Percentiles rank a stretch among this genome's conserved stretches.
phyloP scores from a whole-genome alignment of 495 filamentous ascomycete species.

The Opeltia flavorubescens region DNA sequence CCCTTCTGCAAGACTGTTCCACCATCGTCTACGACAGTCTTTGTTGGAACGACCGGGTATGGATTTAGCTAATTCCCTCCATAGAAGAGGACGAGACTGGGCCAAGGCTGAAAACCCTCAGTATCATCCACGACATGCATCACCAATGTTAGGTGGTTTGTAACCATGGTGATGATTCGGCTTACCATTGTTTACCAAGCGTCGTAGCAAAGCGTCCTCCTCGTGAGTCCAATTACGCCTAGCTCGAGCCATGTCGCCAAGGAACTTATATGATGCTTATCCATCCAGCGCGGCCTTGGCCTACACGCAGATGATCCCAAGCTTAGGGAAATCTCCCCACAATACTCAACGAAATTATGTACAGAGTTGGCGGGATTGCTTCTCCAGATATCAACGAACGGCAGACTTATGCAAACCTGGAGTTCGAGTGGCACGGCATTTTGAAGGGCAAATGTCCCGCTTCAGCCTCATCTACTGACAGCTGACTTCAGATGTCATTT shows the following conservation, averaged over 20 bases:
- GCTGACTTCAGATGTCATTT: too few species aligned
- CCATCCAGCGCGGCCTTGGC: too few species aligned
- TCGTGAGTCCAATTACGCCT: slow-evolving; percentile 5
- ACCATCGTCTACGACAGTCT: slow-evolving; percentile 11
- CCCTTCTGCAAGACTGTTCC: slow-evolving; percentile 1
- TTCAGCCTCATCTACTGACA: too few species aligned
- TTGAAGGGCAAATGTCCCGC: too few species aligned
- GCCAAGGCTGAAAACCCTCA: background rate
- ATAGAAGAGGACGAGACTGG: background rate
- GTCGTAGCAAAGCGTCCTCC: slow-evolving; percentile 1
- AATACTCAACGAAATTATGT: too few species aligned
- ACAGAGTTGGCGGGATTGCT: too few species aligned
- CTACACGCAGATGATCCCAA: too few species aligned
- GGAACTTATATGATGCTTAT: background rate
- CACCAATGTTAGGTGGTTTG: background rate
- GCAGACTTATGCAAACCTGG: too few species aligned
- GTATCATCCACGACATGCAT: background rate
- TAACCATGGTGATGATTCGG: background rate
- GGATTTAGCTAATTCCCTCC: slow-evolving; percentile 7
- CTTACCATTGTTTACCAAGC: background rate
- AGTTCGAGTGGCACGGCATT: too few species aligned
- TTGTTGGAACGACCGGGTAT: slow-evolving; percentile 9
- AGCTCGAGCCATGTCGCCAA: background rate
- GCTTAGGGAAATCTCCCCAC: too few species aligned
- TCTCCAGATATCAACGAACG: too few species aligned